These are phyloP conservation scores for Syzygium oleosum DNA, from an alignment of 345 rosid genomes.

Conservation along the genomic window DNA sequence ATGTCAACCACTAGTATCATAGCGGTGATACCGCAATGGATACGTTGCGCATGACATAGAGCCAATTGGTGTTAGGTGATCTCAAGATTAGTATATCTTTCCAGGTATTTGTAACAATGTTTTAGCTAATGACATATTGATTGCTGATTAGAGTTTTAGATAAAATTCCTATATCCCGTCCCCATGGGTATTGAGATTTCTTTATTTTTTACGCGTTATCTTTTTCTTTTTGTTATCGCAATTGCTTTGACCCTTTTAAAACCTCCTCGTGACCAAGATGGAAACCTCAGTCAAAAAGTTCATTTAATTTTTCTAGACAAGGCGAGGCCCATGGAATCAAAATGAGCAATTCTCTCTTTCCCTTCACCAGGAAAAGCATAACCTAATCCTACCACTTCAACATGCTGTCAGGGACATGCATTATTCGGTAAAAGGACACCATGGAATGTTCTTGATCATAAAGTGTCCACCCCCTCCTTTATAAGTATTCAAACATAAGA, in stretches of 20 bases:
- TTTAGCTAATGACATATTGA: background rate
- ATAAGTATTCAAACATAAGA: background rate
- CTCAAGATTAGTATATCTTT: background rate
- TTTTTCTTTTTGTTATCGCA: background rate
- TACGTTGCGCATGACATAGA: background rate
- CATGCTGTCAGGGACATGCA: conserved; percentile 2
- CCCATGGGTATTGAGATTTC: background rate
- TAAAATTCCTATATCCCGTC: background rate
- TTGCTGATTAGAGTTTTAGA: background rate
- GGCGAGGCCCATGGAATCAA: background rate
- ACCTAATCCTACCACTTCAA: background rate
- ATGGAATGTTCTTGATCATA: conserved; percentile 1
- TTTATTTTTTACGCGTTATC: background rate
- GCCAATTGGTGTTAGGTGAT: background rate
- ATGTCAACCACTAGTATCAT: background rate
- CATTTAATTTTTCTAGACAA: background rate
- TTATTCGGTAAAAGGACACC: background rate
- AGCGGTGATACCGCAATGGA: background rate
- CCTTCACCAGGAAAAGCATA: background rate
- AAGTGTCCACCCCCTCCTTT: background rate
- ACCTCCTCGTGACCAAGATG: background rate
- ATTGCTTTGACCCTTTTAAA: background rate
- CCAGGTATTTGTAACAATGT: background rate
- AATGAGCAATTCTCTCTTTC: background rate
- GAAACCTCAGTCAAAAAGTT: background rate